Evolutionary conservation across 2,329 filamentous ascomycete species (phyloP), one percentile per base, ranked within the genome.

Genomic region (Neofusicoccum laricinum): DNA sequence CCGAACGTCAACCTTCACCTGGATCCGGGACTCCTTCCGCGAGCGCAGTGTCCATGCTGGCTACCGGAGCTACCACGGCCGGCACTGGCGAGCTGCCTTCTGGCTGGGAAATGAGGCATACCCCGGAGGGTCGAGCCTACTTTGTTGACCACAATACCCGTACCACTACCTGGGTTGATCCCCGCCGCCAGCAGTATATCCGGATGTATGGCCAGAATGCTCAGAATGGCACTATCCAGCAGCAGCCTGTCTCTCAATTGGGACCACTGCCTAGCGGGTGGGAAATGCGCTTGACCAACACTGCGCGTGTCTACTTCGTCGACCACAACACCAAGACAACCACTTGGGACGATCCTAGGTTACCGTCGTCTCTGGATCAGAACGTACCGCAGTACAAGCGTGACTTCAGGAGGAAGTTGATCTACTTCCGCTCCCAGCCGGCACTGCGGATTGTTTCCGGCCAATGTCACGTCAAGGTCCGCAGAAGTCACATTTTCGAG

Each of bases 281-380:
- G 95, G 95, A 99, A 83, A 99, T 99, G 95, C 92, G 95, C 66
- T 88, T 99, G 59, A 99, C 95, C 61, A 98, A 99, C 78, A 99
- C 95, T 14, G 95, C 95, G 32, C 87, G 95, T 66, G 95, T 99
- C 15, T 99, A 99, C 80, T 99, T 99, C 77, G 95, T 99, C 49
- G 95, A 99, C 73, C 95, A 99, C 81, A 99, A 99, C 80, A 99
- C 95, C 49, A 99, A 99, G 84, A 99, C 95, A 0, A 99, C 95
- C 3, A 99, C 95, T 0, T 99, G 95, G 95, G 95, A 99, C 74
- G 95, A 99, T 73, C 95, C 95, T 40, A 88, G 95, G 73, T 82
- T 99, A 70, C 95, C 95, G 25, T 98, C 94, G 2, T 98, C 95
- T 0, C 83, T 99, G 67, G 95, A 99, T 72, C 95, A 99, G 80